Evolutionary conservation across 768 basidiomycete species (phyloP).

Genomic region (Pleurotus salmoneostramineus): DNA sequence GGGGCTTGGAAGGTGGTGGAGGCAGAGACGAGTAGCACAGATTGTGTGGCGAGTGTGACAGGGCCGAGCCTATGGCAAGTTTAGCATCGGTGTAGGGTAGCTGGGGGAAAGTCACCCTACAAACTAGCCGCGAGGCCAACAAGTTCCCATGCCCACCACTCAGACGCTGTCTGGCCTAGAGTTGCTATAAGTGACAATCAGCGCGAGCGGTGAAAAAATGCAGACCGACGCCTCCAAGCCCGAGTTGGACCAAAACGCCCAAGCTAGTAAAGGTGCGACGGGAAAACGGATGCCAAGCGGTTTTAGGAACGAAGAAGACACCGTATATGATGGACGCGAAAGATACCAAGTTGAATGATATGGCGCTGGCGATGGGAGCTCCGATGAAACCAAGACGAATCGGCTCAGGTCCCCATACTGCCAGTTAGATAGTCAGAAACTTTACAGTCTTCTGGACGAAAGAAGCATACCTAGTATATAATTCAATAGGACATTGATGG

Average conservation of each 20-base stretch:
- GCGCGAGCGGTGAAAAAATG: neutral
- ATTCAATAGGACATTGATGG: slow-evolving; percentile 80
- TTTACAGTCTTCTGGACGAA: neutral
- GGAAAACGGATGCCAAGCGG: slow-evolving; percentile 81
- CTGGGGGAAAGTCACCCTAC: slow-evolving; percentile 21
- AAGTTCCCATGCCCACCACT: slow-evolving; percentile 99
- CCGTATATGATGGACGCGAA: slow-evolving; percentile 61
- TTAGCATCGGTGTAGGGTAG: neutral
- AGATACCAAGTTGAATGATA: slow-evolving; percentile 86
- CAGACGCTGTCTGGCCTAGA: slow-evolving; percentile 72
- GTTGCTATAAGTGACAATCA: neutral
- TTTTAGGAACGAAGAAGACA: slow-evolving; percentile 53
- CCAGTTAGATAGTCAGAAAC: neutral
- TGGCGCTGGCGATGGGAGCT: slow-evolving; percentile 85
- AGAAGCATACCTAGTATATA: slow-evolving; percentile 67
- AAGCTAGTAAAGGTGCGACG: slow-evolving; percentile 63
- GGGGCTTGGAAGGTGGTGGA: slow-evolving; percentile 83
- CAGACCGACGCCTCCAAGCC: slow-evolving; percentile 76
- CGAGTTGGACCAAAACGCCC: slow-evolving; percentile 67
- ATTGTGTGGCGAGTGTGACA: slow-evolving; percentile 81
- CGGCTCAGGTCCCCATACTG: slow-evolving; percentile 80
- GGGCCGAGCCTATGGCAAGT: slow-evolving; percentile 63
- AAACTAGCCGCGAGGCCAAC: slow-evolving; percentile 54
- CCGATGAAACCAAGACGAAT: slow-evolving; percentile 87
- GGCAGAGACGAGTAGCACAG: slow-evolving; percentile 73